phyloP scores from a whole-genome alignment of 2,329 filamentous ascomycete species.

The Pestalotiopsis sp. region DNA sequence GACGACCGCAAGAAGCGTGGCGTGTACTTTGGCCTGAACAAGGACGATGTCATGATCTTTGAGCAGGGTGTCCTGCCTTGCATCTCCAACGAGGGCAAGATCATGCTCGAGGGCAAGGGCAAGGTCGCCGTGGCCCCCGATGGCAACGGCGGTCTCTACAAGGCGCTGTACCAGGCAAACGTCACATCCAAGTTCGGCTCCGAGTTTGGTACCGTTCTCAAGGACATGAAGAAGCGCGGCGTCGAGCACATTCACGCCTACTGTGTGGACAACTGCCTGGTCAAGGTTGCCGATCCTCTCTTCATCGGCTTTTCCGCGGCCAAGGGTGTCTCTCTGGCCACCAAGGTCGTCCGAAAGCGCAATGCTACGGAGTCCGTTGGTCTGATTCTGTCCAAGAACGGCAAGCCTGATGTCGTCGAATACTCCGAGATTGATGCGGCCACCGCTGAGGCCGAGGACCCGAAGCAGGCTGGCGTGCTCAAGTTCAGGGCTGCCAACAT shows the following conservation, averaged over 20 bases:
- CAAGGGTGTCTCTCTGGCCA: constrained; percentile 91
- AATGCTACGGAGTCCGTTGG: constrained; percentile 95
- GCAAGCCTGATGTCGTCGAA: constrained; percentile 95
- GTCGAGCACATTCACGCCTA: constrained; percentile 96
- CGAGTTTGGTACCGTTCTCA: constrained; percentile 75
- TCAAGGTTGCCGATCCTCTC: constrained; percentile 94
- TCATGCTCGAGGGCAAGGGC: constrained; percentile 86
- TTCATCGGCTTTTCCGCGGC: constrained; percentile 93
- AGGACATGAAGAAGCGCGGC: constrained; percentile 85
- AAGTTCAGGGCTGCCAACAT: constrained; percentile 99
- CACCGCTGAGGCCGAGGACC: constrained; percentile 87
- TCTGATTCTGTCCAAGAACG: constrained; percentile 91
- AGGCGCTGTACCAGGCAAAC: constrained; percentile 64
- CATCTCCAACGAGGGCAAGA: constrained; percentile 97
- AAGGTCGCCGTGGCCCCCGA: constrained; percentile 95
- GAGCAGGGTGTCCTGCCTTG: constrained; percentile 97
- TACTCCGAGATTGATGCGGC: constrained; percentile 94
- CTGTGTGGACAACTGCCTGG: constrained; percentile 99
- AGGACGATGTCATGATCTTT: constrained; percentile 88
- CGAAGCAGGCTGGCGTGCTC: constrained; percentile 77
- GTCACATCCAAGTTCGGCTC: constrained; percentile 17
- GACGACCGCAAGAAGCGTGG: constrained; percentile 38
- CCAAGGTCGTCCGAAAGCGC: constrained; percentile 99
- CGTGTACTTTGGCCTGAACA: constrained; percentile 81
- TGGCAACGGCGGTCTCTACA: constrained; percentile 96